Conservation (phyloP, 2,329 filamentous ascomycete genomes). For the Colletotrichum sansevieriae region DNA sequence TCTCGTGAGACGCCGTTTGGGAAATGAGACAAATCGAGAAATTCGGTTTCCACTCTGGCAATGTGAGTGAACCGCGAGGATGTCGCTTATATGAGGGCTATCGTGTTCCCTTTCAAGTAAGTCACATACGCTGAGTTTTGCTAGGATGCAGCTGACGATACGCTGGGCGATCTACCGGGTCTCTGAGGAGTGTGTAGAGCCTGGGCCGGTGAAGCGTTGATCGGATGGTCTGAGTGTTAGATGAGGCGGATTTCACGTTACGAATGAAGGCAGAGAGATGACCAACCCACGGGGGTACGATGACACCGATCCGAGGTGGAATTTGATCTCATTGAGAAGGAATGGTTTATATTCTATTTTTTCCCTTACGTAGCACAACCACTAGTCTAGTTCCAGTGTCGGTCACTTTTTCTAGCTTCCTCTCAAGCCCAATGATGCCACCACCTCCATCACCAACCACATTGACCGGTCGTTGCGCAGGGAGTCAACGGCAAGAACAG, state of each 20-base stretch:
- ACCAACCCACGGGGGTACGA: background rate
- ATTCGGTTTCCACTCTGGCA: too few relatives aligned
- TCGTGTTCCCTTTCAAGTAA: too few relatives aligned
- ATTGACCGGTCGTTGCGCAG: slow-evolving; percentile 26
- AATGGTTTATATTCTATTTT: too few relatives aligned
- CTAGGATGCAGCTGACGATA: background rate
- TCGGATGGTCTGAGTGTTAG: slow-evolving; percentile 33
- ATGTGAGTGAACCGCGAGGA: too few relatives aligned
- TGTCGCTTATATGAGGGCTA: too few relatives aligned
- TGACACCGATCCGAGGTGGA: too few relatives aligned
- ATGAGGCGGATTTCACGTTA: background rate
- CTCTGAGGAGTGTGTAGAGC: background rate
- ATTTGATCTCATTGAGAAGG: too few relatives aligned
- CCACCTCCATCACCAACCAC: background rate
- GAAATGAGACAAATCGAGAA: too few relatives aligned
- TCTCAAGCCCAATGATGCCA: background rate
- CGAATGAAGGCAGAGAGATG: background rate
- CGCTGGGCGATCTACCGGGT: background rate
- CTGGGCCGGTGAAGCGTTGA: slow-evolving; percentile 6
- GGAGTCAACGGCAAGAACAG: slow-evolving; percentile 6
- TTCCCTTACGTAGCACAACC: background rate
- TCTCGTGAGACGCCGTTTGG: too few relatives aligned
- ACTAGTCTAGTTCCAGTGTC: background rate
- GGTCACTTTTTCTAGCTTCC: background rate
- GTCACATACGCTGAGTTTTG: too few relatives aligned